Evolutionary conservation across 306 rosid species (phyloP), one percentile per base, ranked within the genome.

Genomic region (Trifolium fragiferum): DNA sequence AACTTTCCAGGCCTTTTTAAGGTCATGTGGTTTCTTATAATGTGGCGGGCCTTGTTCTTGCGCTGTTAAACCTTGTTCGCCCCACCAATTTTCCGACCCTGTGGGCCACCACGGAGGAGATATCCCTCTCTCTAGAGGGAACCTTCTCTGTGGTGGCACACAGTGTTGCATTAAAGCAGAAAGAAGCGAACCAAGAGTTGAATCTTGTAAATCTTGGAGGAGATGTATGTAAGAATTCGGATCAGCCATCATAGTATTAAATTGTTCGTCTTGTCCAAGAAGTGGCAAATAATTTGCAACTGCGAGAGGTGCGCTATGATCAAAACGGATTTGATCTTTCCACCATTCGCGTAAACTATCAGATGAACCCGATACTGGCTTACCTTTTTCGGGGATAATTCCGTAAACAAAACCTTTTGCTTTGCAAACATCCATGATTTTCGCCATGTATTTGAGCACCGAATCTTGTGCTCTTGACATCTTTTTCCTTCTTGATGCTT

Each of bases 21-120:
- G 83, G n/a, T 87, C 89, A 37, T 87, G 90, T 7, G 92, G 88
- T 57, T 92, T 92, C 51, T 72, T 82, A 33, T 84, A 88, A 14
- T 93, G 92, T 0, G 92, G 96, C 1, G 84, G 81, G 0, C 88
- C 93, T 4, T 85, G 50, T 7, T 88, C 88, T 3, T 80, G 81
- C 11, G 90, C 82, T 23, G 73, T 1, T 0, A 79, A 58, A 10
- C 93, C 92, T 27, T 87, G 84, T 6, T 88, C 75, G 0, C 92
- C 92, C 97, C 84, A 80, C 84, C 84, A 80, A 8, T 72, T 0
- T 60, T 89, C 88, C 1, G 5, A 18, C 2, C 89, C 89, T 0
- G 69, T 88, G 21, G 92, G 90, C 97, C 97, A 89, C 90, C 93
- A 89, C 0, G 90, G 84, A 72, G 91, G 90, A 6, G 83, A 76